Evolutionary conservation across 805 yeast species (phyloP).

Genomic region (Saccharomycopsis synnaedendra): DNA sequence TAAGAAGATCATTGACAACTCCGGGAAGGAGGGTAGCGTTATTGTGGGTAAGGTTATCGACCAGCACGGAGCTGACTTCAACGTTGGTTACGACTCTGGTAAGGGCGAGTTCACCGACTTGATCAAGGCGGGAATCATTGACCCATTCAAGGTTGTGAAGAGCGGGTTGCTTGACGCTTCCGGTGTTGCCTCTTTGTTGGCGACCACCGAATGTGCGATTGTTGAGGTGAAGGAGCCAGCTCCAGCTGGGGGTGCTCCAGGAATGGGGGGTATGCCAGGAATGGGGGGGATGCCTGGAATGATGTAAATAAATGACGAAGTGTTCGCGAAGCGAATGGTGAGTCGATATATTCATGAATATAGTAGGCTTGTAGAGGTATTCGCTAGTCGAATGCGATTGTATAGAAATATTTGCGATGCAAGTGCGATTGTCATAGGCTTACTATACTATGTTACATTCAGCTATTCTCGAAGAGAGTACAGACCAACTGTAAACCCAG

Average conservation of each 20-base stretch:
- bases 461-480: too few relatives aligned
- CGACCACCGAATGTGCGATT: slow-evolving; percentile 97
- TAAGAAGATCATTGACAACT: slow-evolving; percentile 87
- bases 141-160: slow-evolving; percentile 97
- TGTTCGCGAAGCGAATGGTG: too few relatives aligned
- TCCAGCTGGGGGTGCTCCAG: slow-evolving; percentile 40
- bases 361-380: too few relatives aligned
- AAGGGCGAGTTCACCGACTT: slow-evolving; percentile 91
- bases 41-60: slow-evolving; percentile 75
- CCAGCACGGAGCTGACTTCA: slow-evolving; percentile 56
- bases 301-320: too few relatives aligned
- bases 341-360: too few relatives aligned
- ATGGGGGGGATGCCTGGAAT: slow-evolving; percentile 25
- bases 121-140: slow-evolving; percentile 95
- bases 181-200: slow-evolving; percentile 94
- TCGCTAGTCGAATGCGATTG: too few relatives aligned
- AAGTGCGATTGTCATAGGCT: too few relatives aligned
- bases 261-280: slow-evolving; percentile 49
- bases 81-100: slow-evolving; percentile 83
- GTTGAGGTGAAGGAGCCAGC: slow-evolving; percentile 88
- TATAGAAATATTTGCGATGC: too few relatives aligned
- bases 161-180: slow-evolving; percentile 92
- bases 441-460: too few relatives aligned
- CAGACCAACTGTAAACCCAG: too few relatives aligned
- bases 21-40: slow-evolving; percentile 96